Evolutionary conservation across 768 basidiomycete species (phyloP).

Genomic region (Serendipita sp.): DNA sequence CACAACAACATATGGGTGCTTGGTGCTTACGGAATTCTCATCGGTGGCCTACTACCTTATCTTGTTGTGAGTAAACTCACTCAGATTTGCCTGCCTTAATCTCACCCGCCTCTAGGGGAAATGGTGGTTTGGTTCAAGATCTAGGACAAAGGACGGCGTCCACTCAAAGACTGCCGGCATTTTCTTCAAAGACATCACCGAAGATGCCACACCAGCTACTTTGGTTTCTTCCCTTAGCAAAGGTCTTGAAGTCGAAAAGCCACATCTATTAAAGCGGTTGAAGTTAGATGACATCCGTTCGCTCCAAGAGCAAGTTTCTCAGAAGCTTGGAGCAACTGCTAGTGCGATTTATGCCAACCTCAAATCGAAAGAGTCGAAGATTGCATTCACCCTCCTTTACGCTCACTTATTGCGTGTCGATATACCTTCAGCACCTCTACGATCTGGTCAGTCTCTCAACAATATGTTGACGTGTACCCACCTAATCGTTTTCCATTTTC

Average conservation of each 20-base stretch:
- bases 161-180: conserved; percentile 62
- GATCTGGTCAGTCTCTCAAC: conserved; percentile 36
- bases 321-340: conserved; percentile 39
- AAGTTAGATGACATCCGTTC: conserved; percentile 32
- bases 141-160: conserved; percentile 85
- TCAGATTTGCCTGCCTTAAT: not conserved
- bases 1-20: conserved; percentile 87
- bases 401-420: conserved; percentile 66
- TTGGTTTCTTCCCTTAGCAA: conserved; percentile 55
- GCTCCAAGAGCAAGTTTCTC: conserved; percentile 4
- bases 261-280: conserved; percentile 20
- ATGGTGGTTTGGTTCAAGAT: conserved; percentile 94
- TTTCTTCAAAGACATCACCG: conserved; percentile 77
- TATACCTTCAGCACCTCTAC: conserved; percentile 34
- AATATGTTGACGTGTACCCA: not conserved
- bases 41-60: conserved; percentile 72
- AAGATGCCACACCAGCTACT: conserved; percentile 58
- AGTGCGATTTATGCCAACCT: conserved; percentile 21
- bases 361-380: conserved; percentile 22
- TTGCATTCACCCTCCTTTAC: conserved; percentile 60
- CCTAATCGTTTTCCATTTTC: not conserved
- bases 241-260: conserved; percentile 45
- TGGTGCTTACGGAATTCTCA: conserved; percentile 69
- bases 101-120: conserved; percentile 34
- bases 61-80: conserved; percentile 45